Base-by-base conservation (phyloP, 176 grass and related monocot genomes). In the Juncus effusus region DNA sequence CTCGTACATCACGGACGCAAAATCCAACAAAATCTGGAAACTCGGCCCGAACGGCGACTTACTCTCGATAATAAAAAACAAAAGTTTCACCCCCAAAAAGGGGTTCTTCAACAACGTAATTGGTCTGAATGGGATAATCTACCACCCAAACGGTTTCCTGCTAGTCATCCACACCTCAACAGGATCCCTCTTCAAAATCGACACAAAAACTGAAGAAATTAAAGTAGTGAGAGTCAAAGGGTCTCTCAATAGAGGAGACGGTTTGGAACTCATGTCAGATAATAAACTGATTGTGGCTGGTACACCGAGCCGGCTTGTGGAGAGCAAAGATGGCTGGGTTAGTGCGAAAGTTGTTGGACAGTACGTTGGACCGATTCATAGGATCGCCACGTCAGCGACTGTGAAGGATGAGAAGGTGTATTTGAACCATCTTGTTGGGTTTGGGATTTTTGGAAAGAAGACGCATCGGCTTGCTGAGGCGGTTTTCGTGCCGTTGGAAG, bases 1-100 rank as follows among this genome's bases (percentile, higher is more conserved):
- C 68, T 74, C 85, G 5, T 97, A 97, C 68, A 78, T 97, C 65
- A 92, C 88, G 0, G 94, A 97, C 57, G 13, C 61, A 47, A 78
- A 36, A 64, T 76, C 75, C 10, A 84, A 65, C 75, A 97, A 89
- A 79, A 92, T 97, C 45, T 97, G 94, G 94, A 97, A 92, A 72
- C 71, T 92, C 13, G 66, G 88, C 36, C 79, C 75, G 5, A 76
- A 84, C 28, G 94, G 94, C 65, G 73, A 72, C 72, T 49, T 71
- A 67, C 78, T 97, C 16, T 68, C 78, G 1, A 52, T 66, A 69
- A 89, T 97, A 68, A 89, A 56, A 80, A 89, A 75, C 71, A 15
- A 82, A 51, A 64, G 60, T 59, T 92, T 97, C 74, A 8, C 60
- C 39, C 85, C 86, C 56, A 84, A 75, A 8, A 72, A 64, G 60